Evolutionary conservation across 768 basidiomycete genomes (phyloP), one percentile per base, ranked within the genome.

Genomic region (Boletus fagicola): DNA sequence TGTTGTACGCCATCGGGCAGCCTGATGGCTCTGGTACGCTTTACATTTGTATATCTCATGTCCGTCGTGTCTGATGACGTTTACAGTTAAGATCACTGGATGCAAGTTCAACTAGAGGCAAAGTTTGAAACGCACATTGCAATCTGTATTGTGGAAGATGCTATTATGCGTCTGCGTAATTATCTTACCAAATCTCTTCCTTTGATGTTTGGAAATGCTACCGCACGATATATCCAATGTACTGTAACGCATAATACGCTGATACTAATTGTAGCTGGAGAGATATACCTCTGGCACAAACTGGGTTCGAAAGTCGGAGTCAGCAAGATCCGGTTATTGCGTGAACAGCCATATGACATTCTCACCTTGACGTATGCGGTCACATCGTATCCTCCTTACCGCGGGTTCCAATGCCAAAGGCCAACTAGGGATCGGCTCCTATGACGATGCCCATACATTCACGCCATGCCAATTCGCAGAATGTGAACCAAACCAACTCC

Each of bases 1-100:
- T 94, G 92, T 69, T 94, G 61, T 89, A 84, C 64, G 88, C 83
- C 18, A 68, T 86, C 16, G 90, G 90, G 10, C 81, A 82, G 44
- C 80, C 86, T 49, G 90, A 93, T 68, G 90, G 91, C 1, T 66
- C 75, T 57, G 77, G 83, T 83, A 64, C 58, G 79, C 61, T 22
- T 52, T 53, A 12, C 5, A 24, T 54, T 46, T 22, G 1, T 4
- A 5, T 44, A 18, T 26, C 47, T 42, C 28, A 8, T 11, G 45
- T 45, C 33, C 28, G 11, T 4, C 2, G 11, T 11, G 33, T 49
- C 62, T 67, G 44, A 69, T 26, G 22, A 9, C 0, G 13, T 42
- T 38, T 11, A n/a, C 58, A 82, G 84, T 85, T 49, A 80, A 79
- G 56, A 77, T 86, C 58, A 78, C 78, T 54, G 84, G 84, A 26